Percentiles rank a stretch among this genome's conserved stretches.
Conservation (phyloP, 345 rosid genomes). For the Rhodamnia rubescens region DNA sequence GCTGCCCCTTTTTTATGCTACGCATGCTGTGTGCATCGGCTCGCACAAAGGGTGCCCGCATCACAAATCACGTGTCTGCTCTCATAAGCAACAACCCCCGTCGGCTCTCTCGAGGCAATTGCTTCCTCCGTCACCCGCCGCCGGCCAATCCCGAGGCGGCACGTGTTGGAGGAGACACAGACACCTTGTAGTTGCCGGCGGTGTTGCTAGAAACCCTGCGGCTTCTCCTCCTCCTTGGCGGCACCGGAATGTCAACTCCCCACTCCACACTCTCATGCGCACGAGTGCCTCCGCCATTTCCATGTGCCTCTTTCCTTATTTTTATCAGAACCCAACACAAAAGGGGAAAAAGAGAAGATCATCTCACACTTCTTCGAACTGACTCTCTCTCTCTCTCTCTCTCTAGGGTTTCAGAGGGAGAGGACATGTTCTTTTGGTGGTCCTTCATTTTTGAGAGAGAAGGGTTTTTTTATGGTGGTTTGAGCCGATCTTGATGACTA, state of each 20-base stretch:
- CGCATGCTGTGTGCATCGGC: background rate
- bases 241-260: conserved; percentile 12
- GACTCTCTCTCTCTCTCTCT: background rate
- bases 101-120: conserved; percentile 23
- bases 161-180: conserved; percentile 11
- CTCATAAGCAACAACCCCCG: conserved; percentile 11
- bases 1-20: background rate
- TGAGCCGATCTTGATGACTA: background rate
- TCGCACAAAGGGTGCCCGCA: background rate
- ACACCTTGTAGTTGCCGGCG: conserved; percentile 24
- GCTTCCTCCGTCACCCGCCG: conserved; percentile 22
- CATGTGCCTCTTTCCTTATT: conserved; percentile 1
- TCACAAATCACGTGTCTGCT: conserved; percentile 11
- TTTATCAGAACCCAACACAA: background rate
- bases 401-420: background rate
- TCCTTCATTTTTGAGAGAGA: background rate
- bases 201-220: background rate
- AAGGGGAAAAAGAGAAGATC: background rate
- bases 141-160: background rate
- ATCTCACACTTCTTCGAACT: background rate
- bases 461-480: background rate
- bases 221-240: conserved; percentile 17
- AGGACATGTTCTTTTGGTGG: background rate
- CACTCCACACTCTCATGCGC: conserved; percentile 14
- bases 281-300: conserved; percentile 8